These are phyloP conservation scores for Ceratocystis harringtonii DNA, from an alignment of 2,329 filamentous ascomycete species.

Conservation along the genomic window DNA sequence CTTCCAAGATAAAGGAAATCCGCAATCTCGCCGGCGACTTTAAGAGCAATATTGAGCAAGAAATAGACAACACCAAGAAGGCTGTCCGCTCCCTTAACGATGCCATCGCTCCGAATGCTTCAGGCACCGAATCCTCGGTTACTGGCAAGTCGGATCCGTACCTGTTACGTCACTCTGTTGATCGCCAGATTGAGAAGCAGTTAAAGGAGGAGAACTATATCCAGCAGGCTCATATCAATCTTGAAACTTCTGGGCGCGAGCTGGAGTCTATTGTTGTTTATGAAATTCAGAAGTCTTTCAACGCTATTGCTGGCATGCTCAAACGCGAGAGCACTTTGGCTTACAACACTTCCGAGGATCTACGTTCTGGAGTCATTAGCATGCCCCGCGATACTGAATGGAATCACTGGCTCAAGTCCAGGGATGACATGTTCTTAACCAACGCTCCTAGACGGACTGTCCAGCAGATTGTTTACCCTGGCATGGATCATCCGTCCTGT, in stretches of 20 bases:
- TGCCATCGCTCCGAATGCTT: conserved; percentile 60
- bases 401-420: conserved; percentile 52
- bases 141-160: conserved; percentile 87
- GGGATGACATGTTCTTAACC: conserved; percentile 78
- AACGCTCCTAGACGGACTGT: conserved; percentile 60
- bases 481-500: conserved; percentile 68
- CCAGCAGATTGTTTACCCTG: conserved; percentile 80
- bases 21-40: conserved; percentile 87
- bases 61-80: conserved; percentile 71
- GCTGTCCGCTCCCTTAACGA: conserved; percentile 72
- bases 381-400: conserved; percentile 93
- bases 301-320: conserved; percentile 78
- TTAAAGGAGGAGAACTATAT: conserved; percentile 96
- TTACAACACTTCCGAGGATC: conserved; percentile 61
- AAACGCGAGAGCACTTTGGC: conserved; percentile 80
- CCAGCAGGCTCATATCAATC: conserved; percentile 86
- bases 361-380: conserved; percentile 71
- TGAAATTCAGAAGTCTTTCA: conserved; percentile 96
- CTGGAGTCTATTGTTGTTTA: conserved; percentile 92
- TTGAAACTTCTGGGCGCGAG: conserved; percentile 87
- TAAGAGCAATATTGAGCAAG: conserved; percentile 90
- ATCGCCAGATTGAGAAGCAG: conserved; percentile 80
- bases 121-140: conserved; percentile 52
- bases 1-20: conserved; percentile 97
- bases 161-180: conserved; percentile 68